These are phyloP conservation scores for Leucogyrophana mollusca DNA, from an alignment of 768 basidiomycete genomes.

Conservation along the genomic window DNA sequence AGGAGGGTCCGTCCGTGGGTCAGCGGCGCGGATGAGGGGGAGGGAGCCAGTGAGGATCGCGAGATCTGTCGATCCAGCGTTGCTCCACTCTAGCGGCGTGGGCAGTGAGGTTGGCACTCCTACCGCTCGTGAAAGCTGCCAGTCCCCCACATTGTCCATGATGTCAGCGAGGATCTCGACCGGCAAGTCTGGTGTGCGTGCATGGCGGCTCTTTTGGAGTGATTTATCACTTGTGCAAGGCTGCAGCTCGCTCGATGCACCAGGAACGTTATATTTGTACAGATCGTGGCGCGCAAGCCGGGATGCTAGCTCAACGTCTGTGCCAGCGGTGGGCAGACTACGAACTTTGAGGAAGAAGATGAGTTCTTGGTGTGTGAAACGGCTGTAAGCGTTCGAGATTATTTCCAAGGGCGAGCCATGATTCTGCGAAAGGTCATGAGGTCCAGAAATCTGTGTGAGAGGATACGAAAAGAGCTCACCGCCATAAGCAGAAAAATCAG, in stretches of 20 bases:
- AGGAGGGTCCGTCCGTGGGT: constrained; percentile 55
- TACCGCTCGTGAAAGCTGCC: constrained; percentile 80
- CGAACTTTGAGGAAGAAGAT: constrained; percentile 74
- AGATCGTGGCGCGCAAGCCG: constrained; percentile 75
- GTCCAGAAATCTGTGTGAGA: constrained; percentile 31
- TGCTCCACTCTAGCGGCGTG: constrained; percentile 68
- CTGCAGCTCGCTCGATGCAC: constrained; percentile 27
- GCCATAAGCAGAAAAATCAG: constrained; percentile 29
- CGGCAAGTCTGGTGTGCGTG: constrained; percentile 60
- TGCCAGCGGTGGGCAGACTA: constrained; percentile 63
- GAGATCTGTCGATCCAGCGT: constrained; percentile 65
- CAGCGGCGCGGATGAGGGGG: constrained; percentile 56
- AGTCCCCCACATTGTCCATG: constrained; percentile 76
- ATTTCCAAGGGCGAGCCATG: constrained; percentile 34
- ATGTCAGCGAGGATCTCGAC: constrained; percentile 77
- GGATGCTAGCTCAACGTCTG: constrained; percentile 62
- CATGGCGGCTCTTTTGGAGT: constrained; percentile 28
- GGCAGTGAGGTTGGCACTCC: constrained; percentile 69
- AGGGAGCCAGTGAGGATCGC: constrained; percentile 69
- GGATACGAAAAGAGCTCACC: constrained; percentile 30
- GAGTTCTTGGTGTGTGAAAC: constrained; percentile 65
- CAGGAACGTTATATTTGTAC: constrained; percentile 63
- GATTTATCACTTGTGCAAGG: constrained; percentile 17
- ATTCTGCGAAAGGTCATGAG: constrained; percentile 13
- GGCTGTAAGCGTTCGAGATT: constrained; percentile 68